Evolutionary conservation across 805 yeast species (phyloP), one percentile per base, ranked within the genome.

Genomic region (Blastobotrys terrestris): DNA sequence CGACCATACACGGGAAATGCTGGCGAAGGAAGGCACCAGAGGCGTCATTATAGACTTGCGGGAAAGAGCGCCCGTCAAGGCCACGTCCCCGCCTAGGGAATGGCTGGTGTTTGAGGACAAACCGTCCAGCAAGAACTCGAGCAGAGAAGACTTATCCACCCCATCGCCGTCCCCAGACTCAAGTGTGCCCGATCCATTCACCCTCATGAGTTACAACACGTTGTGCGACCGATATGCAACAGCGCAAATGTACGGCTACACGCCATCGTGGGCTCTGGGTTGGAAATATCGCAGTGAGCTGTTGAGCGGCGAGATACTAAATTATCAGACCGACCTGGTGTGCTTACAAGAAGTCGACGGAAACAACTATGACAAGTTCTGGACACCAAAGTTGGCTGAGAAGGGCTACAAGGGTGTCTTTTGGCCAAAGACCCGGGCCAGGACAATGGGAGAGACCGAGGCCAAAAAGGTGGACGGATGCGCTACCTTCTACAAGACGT

Each of bases 301-400:
- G 42, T 76, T 94, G 58, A 81, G 83, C 53, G 81, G 85, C 56
- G 96, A 94, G 67, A 77, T 94, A 14, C 63, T 83, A 44, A 73
- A 76, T 11, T 77, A 74, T 58, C 76, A 79, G 52, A 78, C 91
- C 21, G 97, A 94, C 67, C 75, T 94, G 39, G 69, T 94, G 19
- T 91, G 98, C 74, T 73, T 94, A 70, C 99, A 94, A 74, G 99
- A 94, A 70, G 97, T 94, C 48, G 98, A 94, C 68, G 82, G 91
- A 0, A 80, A 81, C 55, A 84, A 94, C 0, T 88, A 75, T 69
- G 92, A 89, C 61, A 96, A 90, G 44, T 85, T 81, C 66, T 90
- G 97, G 95, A 72, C 76, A 2, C 95, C 95, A 15, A 63, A 81
- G 31, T 75, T 94, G 79, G 75, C 75, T 20, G 77, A 80, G 52